Conservation (phyloP, 2,329 filamentous ascomycete genomes). For the Microsporum canis region DNA sequence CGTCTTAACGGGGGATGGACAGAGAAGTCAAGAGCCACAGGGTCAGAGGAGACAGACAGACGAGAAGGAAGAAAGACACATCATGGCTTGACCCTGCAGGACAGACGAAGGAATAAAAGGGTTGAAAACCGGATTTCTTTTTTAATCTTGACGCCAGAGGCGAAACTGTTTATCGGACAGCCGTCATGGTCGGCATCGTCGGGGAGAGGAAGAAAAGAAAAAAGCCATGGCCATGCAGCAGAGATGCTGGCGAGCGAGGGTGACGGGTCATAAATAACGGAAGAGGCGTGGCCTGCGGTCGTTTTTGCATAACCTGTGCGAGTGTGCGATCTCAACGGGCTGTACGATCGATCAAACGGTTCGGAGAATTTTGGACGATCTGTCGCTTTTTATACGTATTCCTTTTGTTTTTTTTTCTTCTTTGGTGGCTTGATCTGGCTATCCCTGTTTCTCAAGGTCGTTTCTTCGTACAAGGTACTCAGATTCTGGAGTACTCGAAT, state of each 20-base stretch:
- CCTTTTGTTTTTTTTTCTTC: background rate
- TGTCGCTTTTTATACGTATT: constrained; percentile 1
- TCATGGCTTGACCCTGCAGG: background rate
- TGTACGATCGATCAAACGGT: background rate
- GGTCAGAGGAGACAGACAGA: too few relatives aligned
- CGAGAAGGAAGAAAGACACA: background rate
- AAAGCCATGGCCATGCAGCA: background rate
- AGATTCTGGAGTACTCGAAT: background rate
- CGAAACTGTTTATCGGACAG: background rate
- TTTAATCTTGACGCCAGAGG: background rate
- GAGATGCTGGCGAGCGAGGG: background rate
- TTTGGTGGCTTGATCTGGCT: background rate
- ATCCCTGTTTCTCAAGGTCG: background rate
- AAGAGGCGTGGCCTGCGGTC: background rate
- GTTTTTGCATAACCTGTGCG: background rate
- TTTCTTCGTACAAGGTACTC: constrained; percentile 1
- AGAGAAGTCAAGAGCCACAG: background rate
- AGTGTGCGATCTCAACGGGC: background rate
- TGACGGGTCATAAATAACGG: background rate
- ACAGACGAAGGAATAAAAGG: background rate
- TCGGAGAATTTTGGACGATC: constrained; percentile 2
- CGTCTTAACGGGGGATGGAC: background rate
- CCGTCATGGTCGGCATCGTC: background rate
- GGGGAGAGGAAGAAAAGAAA: background rate
- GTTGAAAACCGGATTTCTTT: background rate